phyloP scores from a whole-genome alignment of 1,284 basidiomycete genomes.

The Trametes pubescens region DNA sequence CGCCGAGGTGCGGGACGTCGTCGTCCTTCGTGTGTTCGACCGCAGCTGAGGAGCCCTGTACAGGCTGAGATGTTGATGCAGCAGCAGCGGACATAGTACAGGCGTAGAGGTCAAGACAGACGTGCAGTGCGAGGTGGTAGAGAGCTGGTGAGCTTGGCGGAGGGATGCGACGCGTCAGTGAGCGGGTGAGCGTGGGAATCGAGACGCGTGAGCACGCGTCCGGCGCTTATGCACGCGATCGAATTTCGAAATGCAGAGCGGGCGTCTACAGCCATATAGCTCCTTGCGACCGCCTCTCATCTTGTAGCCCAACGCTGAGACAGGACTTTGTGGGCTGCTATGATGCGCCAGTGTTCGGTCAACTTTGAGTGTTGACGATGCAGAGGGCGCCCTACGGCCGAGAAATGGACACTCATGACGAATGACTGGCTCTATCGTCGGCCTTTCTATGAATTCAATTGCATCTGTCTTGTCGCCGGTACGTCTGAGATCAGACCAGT shows the following conservation, averaged over 20 bases:
- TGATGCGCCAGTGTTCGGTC: too few species aligned
- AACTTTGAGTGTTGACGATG: too few species aligned
- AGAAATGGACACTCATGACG: too few species aligned
- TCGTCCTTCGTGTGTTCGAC: conserved; percentile 50
- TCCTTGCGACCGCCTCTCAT: not conserved
- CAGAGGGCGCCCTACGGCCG: too few species aligned
- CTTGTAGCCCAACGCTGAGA: too few species aligned
- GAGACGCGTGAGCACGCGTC: conserved; percentile 21
- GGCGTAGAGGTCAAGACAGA: conserved; percentile 3
- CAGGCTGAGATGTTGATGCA: conserved; percentile 48
- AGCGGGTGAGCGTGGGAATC: conserved; percentile 30
- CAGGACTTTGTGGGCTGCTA: too few species aligned
- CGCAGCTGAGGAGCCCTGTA: conserved; percentile 41
- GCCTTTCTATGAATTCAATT: too few species aligned
- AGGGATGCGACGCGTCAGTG: conserved; percentile 39
- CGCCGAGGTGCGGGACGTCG: conserved; percentile 66
- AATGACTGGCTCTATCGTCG: too few species aligned
- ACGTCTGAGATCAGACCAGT: too few species aligned
- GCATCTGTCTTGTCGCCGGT: too few species aligned
- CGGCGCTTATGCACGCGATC: not conserved
- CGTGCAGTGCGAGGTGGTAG: conserved; percentile 3
- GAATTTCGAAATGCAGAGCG: too few species aligned
- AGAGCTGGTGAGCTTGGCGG: conserved; percentile 3
- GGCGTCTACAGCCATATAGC: not conserved
- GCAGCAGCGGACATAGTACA: conserved; percentile 42